These are phyloP conservation scores for Prunus davidiana DNA, from an alignment of 306 rosid species.

Conservation along the genomic window DNA sequence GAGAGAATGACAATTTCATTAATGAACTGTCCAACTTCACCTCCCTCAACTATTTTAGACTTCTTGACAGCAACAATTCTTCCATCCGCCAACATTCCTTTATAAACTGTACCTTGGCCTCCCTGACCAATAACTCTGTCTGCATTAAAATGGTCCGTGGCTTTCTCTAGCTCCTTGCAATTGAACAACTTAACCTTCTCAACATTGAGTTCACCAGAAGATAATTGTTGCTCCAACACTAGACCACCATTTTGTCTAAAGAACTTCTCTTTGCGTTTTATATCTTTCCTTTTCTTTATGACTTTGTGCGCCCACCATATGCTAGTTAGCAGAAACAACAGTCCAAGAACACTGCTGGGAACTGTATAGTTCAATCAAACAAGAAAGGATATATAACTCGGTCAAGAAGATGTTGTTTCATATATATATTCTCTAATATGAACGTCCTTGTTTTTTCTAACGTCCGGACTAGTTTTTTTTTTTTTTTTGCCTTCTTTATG, in stretches of 20 bases:
- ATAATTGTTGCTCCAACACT: not conserved
- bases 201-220: not conserved
- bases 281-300: not conserved
- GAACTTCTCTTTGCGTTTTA: not conserved
- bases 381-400: not conserved
- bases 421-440: too few species aligned
- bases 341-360: not conserved
- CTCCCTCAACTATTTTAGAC: not conserved
- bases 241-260: conserved; percentile 1
- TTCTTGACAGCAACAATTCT: not conserved
- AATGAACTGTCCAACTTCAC: not conserved
- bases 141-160: not conserved
- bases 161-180: not conserved
- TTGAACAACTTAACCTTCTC: conserved; percentile 7
- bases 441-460: too few species aligned
- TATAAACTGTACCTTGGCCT: not conserved
- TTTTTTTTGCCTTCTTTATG: too few species aligned
- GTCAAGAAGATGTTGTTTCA: too few species aligned
- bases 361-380: not conserved
- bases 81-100: not conserved
- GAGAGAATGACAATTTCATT: not conserved
- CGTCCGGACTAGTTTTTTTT: too few species aligned
- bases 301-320: not conserved
- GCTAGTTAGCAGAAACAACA: not conserved
- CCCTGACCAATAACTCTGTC: conserved; percentile 14